Base-by-base conservation (phyloP, 129 eudicot species). In the Chrysanthemum makinoi region DNA sequence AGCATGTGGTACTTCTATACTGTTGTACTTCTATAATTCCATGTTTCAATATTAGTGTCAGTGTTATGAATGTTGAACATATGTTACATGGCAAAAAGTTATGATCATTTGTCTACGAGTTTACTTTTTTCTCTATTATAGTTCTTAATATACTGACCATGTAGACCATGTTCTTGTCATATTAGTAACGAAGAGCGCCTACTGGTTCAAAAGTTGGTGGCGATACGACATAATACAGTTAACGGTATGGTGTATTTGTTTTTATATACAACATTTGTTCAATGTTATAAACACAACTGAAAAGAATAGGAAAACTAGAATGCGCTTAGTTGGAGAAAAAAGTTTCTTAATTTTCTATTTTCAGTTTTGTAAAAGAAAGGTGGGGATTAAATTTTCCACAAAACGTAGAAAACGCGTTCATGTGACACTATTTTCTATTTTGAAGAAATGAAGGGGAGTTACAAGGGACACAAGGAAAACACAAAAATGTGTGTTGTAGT, bases 131-230 rank as follows among this genome's bases (percentile, higher is more conserved):
- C 33, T 33, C n/a, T 62, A 14, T 28, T 44, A 68, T 69, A 49
- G 35, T 50, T 64, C 28, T 18, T 24, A 78, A 46, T 48, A 39
- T 47, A 50, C 70, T 35, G 48, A 72, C 62, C 68, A 53, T 13
- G 46, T 76, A 53, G 47, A 2, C 63, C 8, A 47, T 71, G 68
- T 54, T 39, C 22, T 63, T 64, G 74, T 47, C 53, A 62, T 83
- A 56, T 53, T 81, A 93, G 96, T 84, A 77, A 83, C 54, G 88
- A 79, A 75, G 98, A 93, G 57, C 89, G 90, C 18, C 76, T 28
- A 39, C 81, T 93, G 20, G 84, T 93, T 68, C 80, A 87, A 75
- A 83, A 87, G 85, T 66, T 93, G 83, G 96, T 95, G 13, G 82
- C 80, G 4, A 50, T 85, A 49, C 63, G 88, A 56, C 78, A 56